These are phyloP conservation scores for Suillus fuscotomentosus DNA, from an alignment of 768 basidiomycete genomes.

Conservation along the genomic window DNA sequence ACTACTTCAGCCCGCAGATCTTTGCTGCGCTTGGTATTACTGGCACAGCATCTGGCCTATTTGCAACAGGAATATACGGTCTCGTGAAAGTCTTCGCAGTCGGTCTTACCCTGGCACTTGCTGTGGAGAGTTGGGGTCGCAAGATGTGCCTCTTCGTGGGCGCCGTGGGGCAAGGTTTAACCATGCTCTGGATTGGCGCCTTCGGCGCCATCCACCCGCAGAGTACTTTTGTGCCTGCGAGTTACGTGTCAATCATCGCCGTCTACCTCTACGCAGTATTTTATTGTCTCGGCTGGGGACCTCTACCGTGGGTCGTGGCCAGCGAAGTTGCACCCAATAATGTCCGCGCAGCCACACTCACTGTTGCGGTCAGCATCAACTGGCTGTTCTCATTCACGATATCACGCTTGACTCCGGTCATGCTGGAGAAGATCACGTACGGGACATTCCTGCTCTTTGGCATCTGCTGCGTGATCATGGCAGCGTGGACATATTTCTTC, in stretches of 20 bases:
- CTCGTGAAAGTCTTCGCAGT: slow-evolving; percentile 40
- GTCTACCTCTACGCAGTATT: slow-evolving; percentile 49
- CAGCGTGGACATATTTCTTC: slow-evolving; percentile 42
- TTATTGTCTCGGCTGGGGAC: slow-evolving; percentile 44
- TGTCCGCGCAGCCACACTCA: slow-evolving; percentile 37
- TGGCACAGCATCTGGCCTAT: slow-evolving; percentile 37
- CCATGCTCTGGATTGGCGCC: slow-evolving; percentile 48
- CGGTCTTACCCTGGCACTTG: slow-evolving; percentile 38
- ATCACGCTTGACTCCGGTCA: slow-evolving; percentile 42
- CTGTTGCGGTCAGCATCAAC: slow-evolving; percentile 39
- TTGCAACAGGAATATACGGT: slow-evolving; percentile 42
- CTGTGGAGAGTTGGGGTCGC: slow-evolving; percentile 44
- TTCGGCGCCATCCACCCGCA: slow-evolving; percentile 37
- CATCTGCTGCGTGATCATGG: slow-evolving; percentile 39
- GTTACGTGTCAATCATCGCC: slow-evolving; percentile 44
- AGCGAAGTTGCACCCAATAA: slow-evolving; percentile 40
- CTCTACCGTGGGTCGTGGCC: slow-evolving; percentile 32
- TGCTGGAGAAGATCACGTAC: slow-evolving; percentile 34
- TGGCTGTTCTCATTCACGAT: slow-evolving; percentile 49
- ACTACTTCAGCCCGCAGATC: slow-evolving; percentile 47
- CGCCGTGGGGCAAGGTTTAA: slow-evolving; percentile 42
- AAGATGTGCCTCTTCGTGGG: slow-evolving; percentile 45
- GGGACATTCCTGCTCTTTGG: slow-evolving; percentile 45
- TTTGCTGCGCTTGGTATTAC: slow-evolving; percentile 44
- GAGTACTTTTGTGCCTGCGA: slow-evolving; percentile 31